Percentiles rank a stretch among this genome's conserved stretches.
Evolutionary conservation across 371 early-diverging fungal genomes (phyloP).

Genomic region (Rhizomucor miehei): DNA sequence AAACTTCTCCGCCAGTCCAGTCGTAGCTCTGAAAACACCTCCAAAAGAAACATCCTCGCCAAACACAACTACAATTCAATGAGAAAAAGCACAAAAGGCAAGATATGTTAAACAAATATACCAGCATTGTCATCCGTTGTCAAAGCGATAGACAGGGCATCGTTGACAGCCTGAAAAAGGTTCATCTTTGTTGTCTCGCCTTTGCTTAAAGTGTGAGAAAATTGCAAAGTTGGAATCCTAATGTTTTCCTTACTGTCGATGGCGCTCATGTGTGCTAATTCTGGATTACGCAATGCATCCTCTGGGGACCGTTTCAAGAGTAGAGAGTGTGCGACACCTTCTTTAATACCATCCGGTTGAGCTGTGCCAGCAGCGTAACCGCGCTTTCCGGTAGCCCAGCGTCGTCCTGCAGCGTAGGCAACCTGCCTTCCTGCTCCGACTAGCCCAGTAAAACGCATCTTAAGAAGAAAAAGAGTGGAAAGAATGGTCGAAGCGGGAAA

Average conservation of each 20-base stretch:
- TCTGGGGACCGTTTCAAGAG: slow-evolving; percentile 69
- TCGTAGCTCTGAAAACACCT: slow-evolving; percentile 95
- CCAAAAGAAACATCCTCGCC: slow-evolving; percentile 99
- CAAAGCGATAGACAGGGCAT: slow-evolving; percentile 88
- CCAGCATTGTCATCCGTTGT: slow-evolving; percentile 88
- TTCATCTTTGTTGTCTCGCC: slow-evolving; percentile 90
- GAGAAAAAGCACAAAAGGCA: not conserved
- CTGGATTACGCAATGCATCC: slow-evolving; percentile 74
- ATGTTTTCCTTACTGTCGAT: slow-evolving; percentile 43
- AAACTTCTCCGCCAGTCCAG: slow-evolving; percentile 89
- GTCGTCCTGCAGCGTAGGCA: no score
- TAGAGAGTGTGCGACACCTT: slow-evolving; percentile 74
- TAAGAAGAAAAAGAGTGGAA: no score
- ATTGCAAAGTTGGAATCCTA: not conserved
- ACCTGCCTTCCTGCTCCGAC: no score
- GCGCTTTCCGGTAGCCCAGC: slow-evolving; percentile 5
- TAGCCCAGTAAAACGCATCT: no score
- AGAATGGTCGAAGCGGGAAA: no score
- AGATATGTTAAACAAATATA: slow-evolving; percentile 11
- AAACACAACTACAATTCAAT: slow-evolving; percentile 70
- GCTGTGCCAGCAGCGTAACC: slow-evolving; percentile 32
- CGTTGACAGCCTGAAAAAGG: slow-evolving; percentile 92
- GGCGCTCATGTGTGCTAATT: slow-evolving; percentile 60
- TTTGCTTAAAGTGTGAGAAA: slow-evolving; percentile 8
- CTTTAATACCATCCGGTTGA: slow-evolving; percentile 78